Conservation (phyloP, 78 protist species). For the Creolimax fragrantissima region DNA sequence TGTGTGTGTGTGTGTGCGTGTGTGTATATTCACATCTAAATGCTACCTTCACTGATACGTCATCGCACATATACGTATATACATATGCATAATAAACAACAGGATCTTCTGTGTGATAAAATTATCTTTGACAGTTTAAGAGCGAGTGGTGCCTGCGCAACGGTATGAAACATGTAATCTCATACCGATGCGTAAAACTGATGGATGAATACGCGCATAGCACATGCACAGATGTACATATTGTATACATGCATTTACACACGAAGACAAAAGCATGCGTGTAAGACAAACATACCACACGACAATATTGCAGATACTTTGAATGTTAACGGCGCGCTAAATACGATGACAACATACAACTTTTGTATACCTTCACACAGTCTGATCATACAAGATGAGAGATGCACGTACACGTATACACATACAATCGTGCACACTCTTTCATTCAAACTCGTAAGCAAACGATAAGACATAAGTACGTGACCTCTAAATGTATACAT, state of each 20-base stretch:
- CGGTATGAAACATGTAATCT: background rate
- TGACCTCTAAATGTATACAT: no score
- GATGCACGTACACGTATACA: background rate
- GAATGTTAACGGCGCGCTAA: no score
- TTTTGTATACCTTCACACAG: background rate
- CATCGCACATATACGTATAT: background rate
- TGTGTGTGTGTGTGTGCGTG: no score
- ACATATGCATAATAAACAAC: background rate
- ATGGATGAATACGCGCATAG: background rate
- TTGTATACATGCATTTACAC: background rate
- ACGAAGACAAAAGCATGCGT: background rate
- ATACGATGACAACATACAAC: background rate
- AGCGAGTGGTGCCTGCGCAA: no score
- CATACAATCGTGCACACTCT: background rate
- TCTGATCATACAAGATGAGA: background rate
- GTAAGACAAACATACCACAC: no score
- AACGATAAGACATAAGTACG: no score
- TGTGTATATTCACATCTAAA: background rate
- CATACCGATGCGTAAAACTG: background rate
- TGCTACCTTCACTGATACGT: background rate
- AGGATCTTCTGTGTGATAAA: no score
- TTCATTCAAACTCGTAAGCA: no score
- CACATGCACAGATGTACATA: background rate
- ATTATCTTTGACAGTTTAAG: no score
- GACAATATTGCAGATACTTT: no score